These are phyloP conservation scores for Moelleriella libera DNA, from an alignment of 2,329 filamentous ascomycete species.

Conservation along the genomic window DNA sequence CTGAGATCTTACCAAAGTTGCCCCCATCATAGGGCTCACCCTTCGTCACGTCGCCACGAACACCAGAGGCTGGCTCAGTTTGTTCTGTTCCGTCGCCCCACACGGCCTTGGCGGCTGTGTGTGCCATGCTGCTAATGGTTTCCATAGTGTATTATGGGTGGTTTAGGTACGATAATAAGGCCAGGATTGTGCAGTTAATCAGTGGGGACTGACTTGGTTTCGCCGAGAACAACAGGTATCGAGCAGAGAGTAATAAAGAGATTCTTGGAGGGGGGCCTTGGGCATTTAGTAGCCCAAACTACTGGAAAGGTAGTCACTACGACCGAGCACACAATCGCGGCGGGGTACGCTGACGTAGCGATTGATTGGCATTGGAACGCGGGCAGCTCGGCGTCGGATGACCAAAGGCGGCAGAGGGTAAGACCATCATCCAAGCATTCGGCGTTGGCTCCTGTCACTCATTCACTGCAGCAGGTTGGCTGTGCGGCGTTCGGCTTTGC, in stretches of 20 bases:
- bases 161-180: not conserved
- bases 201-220: no score
- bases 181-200: not conserved
- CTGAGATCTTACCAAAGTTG: constrained; percentile 40
- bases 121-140: constrained; percentile 41
- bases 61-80: constrained; percentile 58
- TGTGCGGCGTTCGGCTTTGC: no score
- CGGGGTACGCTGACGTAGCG: not conserved
- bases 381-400: not conserved
- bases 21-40: constrained; percentile 69
- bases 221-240: no score
- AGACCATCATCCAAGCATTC: not conserved
- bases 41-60: constrained; percentile 49
- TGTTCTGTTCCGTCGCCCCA: constrained; percentile 26
- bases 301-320: no score
- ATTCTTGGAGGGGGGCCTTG: no score
- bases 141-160: constrained; percentile 36
- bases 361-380: not conserved
- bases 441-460: not conserved
- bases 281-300: no score
- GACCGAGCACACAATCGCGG: not conserved
- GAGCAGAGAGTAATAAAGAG: no score
- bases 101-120: constrained; percentile 24
- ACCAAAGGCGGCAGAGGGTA: not conserved
- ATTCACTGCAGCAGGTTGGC: no score